Conservation (phyloP, 306 rosid genomes). For the Calophaca sinica region DNA sequence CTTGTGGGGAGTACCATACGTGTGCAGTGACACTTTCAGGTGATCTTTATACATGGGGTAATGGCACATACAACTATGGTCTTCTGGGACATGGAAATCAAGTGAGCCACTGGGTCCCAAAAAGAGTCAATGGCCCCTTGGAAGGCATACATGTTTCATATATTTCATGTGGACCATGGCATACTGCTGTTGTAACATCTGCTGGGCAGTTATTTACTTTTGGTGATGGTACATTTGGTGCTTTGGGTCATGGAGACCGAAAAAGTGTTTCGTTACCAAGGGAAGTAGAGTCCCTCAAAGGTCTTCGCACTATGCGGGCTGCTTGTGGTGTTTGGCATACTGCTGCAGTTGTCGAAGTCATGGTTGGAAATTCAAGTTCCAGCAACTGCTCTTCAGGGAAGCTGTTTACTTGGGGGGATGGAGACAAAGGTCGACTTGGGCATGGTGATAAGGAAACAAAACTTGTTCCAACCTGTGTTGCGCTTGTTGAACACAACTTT, state of each 20-base stretch:
- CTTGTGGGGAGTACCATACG: slow-evolving; percentile 99
- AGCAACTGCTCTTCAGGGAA: slow-evolving; percentile 96
- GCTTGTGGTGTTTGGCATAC: slow-evolving; percentile 99
- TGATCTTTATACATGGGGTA: slow-evolving; percentile 98
- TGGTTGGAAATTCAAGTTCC: slow-evolving; percentile 93
- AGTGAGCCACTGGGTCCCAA: slow-evolving; percentile 99
- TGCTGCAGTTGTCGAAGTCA: slow-evolving; percentile 98
- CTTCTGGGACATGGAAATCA: slow-evolving; percentile 97
- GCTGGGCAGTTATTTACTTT: slow-evolving; percentile 96
- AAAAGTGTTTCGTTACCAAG: slow-evolving; percentile 83
- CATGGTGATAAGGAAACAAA: slow-evolving; percentile 97
- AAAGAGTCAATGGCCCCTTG: slow-evolving; percentile 92
- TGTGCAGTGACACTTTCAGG: slow-evolving; percentile 98
- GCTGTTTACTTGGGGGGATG: slow-evolving; percentile 99
- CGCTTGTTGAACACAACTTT: slow-evolving; percentile 91
- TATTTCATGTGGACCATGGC: slow-evolving; percentile 99
- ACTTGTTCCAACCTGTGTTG: slow-evolving; percentile 99
- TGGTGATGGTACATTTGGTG: slow-evolving; percentile 99
- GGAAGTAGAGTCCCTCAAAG: slow-evolving; percentile 97
- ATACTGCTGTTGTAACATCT: slow-evolving; percentile 96
- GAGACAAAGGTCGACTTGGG: slow-evolving; percentile 98
- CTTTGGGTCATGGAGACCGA: slow-evolving; percentile 92
- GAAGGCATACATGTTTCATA: slow-evolving; percentile 95
- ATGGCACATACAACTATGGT: slow-evolving; percentile 91
- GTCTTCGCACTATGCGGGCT: slow-evolving; percentile 94